Evolutionary conservation across 108 stramenopile species (phyloP), one percentile per base, ranked within the genome.

Genomic region (Chaetoceros muelleri): DNA sequence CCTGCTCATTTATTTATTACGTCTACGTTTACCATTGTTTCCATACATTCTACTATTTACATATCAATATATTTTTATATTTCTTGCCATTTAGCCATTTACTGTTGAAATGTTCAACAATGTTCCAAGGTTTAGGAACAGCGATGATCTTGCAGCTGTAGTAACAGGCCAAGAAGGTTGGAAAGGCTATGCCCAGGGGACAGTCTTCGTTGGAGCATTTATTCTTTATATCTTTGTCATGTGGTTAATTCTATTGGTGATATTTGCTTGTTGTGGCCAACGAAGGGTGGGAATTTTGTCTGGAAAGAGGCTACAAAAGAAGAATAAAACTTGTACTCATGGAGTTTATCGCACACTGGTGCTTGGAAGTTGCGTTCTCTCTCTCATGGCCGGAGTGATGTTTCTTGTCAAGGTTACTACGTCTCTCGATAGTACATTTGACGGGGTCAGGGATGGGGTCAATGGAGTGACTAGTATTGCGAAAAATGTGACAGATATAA

Each of bases 251-350:
- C 5, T 65, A 1, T 50, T 72, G 0, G 21, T 56, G 3, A 22
- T 73, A 1, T 61, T 76, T 29, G 69, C 69, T 56, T 76, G 71
- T 55, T 20, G 68, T 24, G 74, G 74, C 2, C 68, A 55, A 24
- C 13, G 26, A 2, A 52, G 50, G 27, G 61, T 67, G n/a, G 75
- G 75, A 24, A 30, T 76, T 21, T 58, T 72, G 24, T 53, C 68
- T 2, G 75, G 75, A 10, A 5, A 40, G 13, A 40, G 34, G 13
- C 13, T 40, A 13, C 34, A 40, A 40, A 40, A 13, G 5, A 10
- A 5, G 13, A 5, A 40, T 40, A 13, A 5, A 40, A 5, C 34
- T 10, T 40, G 34, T 40, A 40, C 8, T 10, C 34, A 40, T 40
- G 13, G 13, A 40, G 13, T 13, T 5, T 40, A 40, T 40, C 34